Evolutionary conservation across 441 rosid genomes (phyloP).

Genomic region (Eruca vesicaria): DNA sequence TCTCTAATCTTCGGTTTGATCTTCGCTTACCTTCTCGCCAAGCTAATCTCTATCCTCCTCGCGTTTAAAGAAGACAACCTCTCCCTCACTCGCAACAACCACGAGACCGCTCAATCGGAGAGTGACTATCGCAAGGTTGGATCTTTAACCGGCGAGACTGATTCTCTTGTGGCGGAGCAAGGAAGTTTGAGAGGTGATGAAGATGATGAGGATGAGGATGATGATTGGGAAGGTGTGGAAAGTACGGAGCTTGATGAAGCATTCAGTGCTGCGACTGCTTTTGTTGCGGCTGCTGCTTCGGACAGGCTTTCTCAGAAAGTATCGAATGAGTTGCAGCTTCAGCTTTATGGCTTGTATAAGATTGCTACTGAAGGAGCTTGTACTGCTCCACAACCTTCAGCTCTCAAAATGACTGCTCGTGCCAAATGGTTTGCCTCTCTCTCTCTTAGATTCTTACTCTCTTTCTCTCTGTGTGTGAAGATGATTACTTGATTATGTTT

Average conservation of each 20-base stretch:
- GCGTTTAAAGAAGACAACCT: constrained; percentile 73
- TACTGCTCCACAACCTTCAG: constrained; percentile 71
- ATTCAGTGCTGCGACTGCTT: constrained; percentile 76
- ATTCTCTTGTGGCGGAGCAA: constrained; percentile 64
- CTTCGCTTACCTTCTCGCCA: constrained; percentile 80
- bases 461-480: not conserved
- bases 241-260: constrained; percentile 76
- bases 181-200: constrained; percentile 69
- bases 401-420: constrained; percentile 81
- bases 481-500: not conserved
- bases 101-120: constrained; percentile 8
- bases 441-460: not conserved
- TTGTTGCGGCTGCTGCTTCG: constrained; percentile 73
- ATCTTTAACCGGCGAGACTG: constrained; percentile 39
- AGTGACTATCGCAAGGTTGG: constrained; percentile 1
- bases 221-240: constrained; percentile 88
- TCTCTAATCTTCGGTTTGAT: constrained; percentile 64
- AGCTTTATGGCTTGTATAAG: constrained; percentile 80
- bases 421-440: constrained; percentile 64
- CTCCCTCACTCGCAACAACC: constrained; percentile 44
- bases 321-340: constrained; percentile 57
- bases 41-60: constrained; percentile 69
- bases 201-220: constrained; percentile 43
- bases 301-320: constrained; percentile 62
- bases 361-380: constrained; percentile 92